Base-by-base conservation (phyloP, 2,329 filamentous ascomycete species). In the Cordyceps pruinosa region DNA sequence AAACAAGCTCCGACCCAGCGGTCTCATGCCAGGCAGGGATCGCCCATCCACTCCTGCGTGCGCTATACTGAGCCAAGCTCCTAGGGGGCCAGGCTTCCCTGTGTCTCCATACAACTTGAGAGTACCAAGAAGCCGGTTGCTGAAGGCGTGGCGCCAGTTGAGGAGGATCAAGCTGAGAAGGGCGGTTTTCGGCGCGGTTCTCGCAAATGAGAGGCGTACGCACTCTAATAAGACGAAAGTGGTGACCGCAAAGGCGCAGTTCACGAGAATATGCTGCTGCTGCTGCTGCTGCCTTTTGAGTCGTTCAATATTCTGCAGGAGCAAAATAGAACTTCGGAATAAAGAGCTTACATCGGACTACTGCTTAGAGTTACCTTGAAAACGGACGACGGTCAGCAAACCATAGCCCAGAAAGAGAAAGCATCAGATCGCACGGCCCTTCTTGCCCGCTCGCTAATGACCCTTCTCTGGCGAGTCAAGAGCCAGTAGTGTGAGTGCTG, bases 181-280 rank as follows among this genome's bases (percentile, higher is more conserved):
- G 8, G 13, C 41, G 39, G 37, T 37, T n/a, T 30, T 46, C 25
- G 44, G 19, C 9, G 34, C 53, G 53, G 53, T 48, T 42, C 44
- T 56, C 53, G 53, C 53, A 56, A 56, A 56, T 56, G 53, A 56
- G 45, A 19, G 44, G 32, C 21, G 34, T 21, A 37, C 15, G 9
- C n/a, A n/a, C n/a, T n/a, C n/a, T 28, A 56, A 37, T 35, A 45
- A 41, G n/a, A n/a, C n/a, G n/a, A n/a, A n/a, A n/a, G n/a, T n/a
- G n/a, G n/a, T n/a, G n/a, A n/a, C n/a, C 15, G 26, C 53, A 34
- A 17, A 13, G 30, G 8, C 25, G 25, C 25, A 26, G 23, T 2
- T 10, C 6, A 17, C 23, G 10, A 25, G 17, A 21, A 32, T 9
- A 25, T 13, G 8, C 4, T 39, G 32, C n/a, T 15, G 46, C 19